Evolutionary conservation across 2,329 filamentous ascomycete species (phyloP).

Genomic region (Microdochium trichocladiopsis): DNA sequence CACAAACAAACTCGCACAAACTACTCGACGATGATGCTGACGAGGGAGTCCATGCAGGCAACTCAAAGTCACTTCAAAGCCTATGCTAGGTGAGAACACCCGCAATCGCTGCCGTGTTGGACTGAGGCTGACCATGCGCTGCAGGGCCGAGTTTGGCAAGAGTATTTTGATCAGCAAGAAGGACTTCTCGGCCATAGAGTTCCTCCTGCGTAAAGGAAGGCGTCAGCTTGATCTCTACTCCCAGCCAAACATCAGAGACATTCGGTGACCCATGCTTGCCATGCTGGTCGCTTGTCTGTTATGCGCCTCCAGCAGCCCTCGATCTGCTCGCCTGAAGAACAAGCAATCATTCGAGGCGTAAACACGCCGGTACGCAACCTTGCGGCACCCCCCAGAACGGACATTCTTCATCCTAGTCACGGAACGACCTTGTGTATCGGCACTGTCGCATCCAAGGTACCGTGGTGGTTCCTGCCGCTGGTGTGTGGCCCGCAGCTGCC

Average conservation of each 20-base stretch:
- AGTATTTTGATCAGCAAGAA: slow-evolving; percentile 66
- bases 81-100: slow-evolving; percentile 51
- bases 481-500: no score
- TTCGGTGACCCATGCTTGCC: slow-evolving; percentile 37
- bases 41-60: slow-evolving; percentile 28
- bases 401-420: no score
- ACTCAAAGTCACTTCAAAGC: slow-evolving; percentile 53
- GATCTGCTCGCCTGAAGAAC: no score
- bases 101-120: neutral
- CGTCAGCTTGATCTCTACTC: slow-evolving; percentile 78
- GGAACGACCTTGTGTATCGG: no score
- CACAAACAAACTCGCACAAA: no score
- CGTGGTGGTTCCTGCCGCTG: no score
- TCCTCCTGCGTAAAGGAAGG: slow-evolving; percentile 71
- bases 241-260: slow-evolving; percentile 73
- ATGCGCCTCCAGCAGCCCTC: no score
- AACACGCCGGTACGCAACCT: no score
- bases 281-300: no score
- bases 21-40: slow-evolving; percentile 5
- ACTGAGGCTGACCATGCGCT: slow-evolving; percentile 2
- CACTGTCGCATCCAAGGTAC: no score
- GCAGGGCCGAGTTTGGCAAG: slow-evolving; percentile 70
- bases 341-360: no score
- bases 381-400: no score
- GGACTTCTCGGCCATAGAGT: slow-evolving; percentile 82